phyloP scores from a whole-genome alignment of 2,329 filamentous ascomycete genomes.

The Pseudogymnoascus sp. region DNA sequence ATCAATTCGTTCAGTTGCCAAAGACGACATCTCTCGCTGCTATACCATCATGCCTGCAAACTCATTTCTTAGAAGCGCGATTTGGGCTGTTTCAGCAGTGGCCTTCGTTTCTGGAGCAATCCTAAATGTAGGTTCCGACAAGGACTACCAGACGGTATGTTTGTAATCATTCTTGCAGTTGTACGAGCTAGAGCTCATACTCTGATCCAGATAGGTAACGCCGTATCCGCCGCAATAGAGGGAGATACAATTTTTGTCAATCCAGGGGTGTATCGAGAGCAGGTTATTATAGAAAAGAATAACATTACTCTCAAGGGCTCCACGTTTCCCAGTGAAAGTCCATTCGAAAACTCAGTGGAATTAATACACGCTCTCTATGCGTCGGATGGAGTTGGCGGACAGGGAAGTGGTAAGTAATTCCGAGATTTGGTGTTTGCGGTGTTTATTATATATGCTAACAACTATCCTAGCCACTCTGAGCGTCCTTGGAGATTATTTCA shows the following conservation, averaged over 20 bases:
- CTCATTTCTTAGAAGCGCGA: not conserved
- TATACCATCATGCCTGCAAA: not conserved
- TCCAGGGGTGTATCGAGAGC: conserved; percentile 45
- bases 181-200: not conserved
- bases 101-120: conserved; percentile 10
- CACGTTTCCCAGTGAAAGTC: conserved; percentile 32
- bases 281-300: conserved; percentile 41
- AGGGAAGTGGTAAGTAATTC: not conserved
- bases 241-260: conserved; percentile 42
- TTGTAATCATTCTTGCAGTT: not conserved
- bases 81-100: not conserved
- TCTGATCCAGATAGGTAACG: conserved; percentile 15
- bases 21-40: not conserved
- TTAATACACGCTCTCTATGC: conserved; percentile 28
- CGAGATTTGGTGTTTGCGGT: not conserved
- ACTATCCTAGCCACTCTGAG: conserved; percentile 11
- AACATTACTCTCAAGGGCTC: conserved; percentile 42
- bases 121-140: conserved; percentile 16
- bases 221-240: conserved; percentile 12
- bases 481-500: conserved; percentile 26
- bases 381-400: conserved; percentile 34
- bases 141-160: conserved; percentile 15
- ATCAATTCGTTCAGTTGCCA: not conserved
- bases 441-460: not conserved
- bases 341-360: conserved; percentile 43